Percentiles rank a stretch among this genome's conserved stretches.
Conservation (phyloP, 1,284 basidiomycete genomes). For the Thecaphora thlaspeos region DNA sequence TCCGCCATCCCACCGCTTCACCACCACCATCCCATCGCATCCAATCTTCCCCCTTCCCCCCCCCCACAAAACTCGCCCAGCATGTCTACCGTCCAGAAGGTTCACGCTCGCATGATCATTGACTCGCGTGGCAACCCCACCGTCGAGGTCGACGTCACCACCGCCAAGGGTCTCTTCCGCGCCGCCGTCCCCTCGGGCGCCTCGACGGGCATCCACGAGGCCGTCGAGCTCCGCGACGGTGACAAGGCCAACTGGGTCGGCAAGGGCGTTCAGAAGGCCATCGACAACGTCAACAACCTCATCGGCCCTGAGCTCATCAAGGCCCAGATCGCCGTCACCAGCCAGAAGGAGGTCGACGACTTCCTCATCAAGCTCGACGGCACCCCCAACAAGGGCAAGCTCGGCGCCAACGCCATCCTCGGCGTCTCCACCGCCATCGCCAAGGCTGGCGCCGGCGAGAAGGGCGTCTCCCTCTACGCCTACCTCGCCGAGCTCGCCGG, state of each 20-base stretch:
- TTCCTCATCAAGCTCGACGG: conserved; percentile 98
- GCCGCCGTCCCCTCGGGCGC: conserved; percentile 96
- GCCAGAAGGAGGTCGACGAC: conserved; percentile 96
- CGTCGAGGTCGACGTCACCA: conserved; percentile 56
- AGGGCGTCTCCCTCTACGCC: conserved; percentile 86
- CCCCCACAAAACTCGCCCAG: conserved; percentile 1
- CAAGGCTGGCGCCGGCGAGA: conserved; percentile 75
- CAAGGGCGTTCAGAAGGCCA: conserved; percentile 85
- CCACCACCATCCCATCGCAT: conserved; percentile 8
- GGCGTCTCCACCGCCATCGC: conserved; percentile 96
- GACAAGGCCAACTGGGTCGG: conserved; percentile 91
- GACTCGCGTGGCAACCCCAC: conserved; percentile 58
- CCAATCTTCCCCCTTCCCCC: background rate
- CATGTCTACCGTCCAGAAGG: conserved; percentile 37
- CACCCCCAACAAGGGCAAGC: conserved; percentile 97
- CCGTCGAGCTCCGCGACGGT: conserved; percentile 95
- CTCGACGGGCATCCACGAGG: conserved; percentile 97
- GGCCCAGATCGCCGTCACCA: conserved; percentile 78
- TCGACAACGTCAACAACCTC: conserved; percentile 87
- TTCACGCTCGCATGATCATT: conserved; percentile 48
- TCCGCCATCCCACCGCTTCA: too few relatives aligned
- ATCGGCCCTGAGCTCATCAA: conserved; percentile 89
- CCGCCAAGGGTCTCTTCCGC: conserved; percentile 74
- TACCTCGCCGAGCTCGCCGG: conserved; percentile 94
- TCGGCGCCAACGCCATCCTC: conserved; percentile 98